Base-by-base conservation (phyloP, 1,284 basidiomycete species). In the Schizophyllum amplum region DNA sequence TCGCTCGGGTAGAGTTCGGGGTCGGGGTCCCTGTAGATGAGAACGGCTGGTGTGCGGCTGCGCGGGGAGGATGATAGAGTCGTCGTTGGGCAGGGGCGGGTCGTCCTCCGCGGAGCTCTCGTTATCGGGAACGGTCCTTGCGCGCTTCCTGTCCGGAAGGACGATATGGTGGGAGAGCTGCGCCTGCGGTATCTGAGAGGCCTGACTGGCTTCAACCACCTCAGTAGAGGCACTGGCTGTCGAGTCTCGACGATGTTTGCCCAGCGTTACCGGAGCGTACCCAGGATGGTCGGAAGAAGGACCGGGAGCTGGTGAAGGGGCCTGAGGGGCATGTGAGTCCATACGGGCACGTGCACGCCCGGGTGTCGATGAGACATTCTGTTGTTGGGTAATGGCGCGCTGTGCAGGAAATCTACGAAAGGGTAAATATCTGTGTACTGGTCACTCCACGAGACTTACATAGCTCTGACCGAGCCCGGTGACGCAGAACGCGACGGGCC, bases 171-270 rank as follows among this genome's bases (percentile, higher is more conserved):
- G 65, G 5, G 72, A 68, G 6, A 69, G 63, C 56, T 75, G 77
- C 47, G 63, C 67, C 55, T 75, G 73, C 23, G 65, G 62, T 9
- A 66, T 60, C 7, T 65, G 68, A 17, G 67, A 73, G 54, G 74
- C 74, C 57, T 73, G 65, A 17, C 67, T 72, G 33, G 69, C 68
- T 56, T 80, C 80, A 9, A 72, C 66, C 7, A 73, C 64, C 49
- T 73, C 77, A 4, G 73, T 69, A 27, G 72, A 63, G 55, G 71
- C 68, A 62, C 74, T 77, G 17, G 72, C 69, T 15, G 71, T 67
- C 1, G 79, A 71, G 59, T 81, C 80, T 58, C 85, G 75, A 54
- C 72, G 77, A 26, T 83, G 80, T 66, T 88, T 89, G 11, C 86
- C 86, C 22, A 84, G 71, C 24, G 74, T 70, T 24, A 69, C 75